phyloP scores from a whole-genome alignment of 371 early-diverging fungal genomes.

The Cokeromyces recurvatus region DNA sequence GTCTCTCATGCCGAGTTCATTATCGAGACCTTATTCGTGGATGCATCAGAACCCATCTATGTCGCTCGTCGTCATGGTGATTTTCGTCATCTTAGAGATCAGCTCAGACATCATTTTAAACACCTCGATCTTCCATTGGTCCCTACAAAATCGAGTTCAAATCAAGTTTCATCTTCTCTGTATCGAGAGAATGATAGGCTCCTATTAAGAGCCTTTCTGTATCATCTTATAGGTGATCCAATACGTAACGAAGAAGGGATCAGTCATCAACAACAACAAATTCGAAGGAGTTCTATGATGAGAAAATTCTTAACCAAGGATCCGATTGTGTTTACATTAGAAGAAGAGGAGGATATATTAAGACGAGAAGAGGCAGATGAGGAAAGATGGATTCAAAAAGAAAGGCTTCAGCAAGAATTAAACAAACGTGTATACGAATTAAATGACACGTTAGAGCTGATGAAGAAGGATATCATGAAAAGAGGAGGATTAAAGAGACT shows the following conservation, averaged over 20 bases:
- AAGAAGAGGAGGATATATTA: slow-evolving; percentile 41
- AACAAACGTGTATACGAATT: slow-evolving; percentile 48
- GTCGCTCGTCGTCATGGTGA: slow-evolving; percentile 37
- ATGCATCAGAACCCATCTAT: slow-evolving; percentile 13
- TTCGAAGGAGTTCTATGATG: slow-evolving; percentile 33
- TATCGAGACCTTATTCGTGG: slow-evolving; percentile 17
- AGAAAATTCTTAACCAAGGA: slow-evolving; percentile 40
- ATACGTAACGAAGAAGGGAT: neutral
- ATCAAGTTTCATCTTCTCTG: neutral
- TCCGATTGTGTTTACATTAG: slow-evolving; percentile 33
- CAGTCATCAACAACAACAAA: slow-evolving; percentile 4
- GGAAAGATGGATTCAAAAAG: slow-evolving; percentile 39
- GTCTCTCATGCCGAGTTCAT: slow-evolving; percentile 34
- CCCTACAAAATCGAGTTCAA: slow-evolving; percentile 25
- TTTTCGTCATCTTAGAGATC: slow-evolving; percentile 27
- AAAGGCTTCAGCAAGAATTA: slow-evolving; percentile 40
- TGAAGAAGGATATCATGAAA: slow-evolving; percentile 49
- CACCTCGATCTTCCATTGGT: slow-evolving; percentile 22
- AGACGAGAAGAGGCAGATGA: slow-evolving; percentile 34
- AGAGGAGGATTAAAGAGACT: slow-evolving; percentile 47
- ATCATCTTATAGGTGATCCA: slow-evolving; percentile 31
- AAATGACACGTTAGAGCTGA: slow-evolving; percentile 41
- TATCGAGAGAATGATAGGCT: slow-evolving; percentile 54
- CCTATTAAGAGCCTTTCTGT: slow-evolving; percentile 42
- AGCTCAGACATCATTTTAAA: slow-evolving; percentile 23